These are phyloP conservation scores for Flagelloscypha sp. DNA, from an alignment of 768 basidiomycete species.

Conservation along the genomic window DNA sequence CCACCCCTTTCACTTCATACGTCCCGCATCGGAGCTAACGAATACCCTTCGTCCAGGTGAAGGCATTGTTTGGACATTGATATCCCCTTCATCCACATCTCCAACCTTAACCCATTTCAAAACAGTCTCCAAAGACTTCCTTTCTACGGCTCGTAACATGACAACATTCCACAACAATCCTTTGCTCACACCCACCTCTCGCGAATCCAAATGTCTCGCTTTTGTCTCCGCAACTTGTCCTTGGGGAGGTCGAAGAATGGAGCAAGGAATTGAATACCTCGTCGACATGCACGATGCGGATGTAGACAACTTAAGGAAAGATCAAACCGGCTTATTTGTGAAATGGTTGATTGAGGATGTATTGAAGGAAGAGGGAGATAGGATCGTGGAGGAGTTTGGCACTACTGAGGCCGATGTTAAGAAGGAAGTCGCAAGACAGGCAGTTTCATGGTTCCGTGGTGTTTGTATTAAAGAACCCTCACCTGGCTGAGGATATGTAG, in stretches of 20 bases:
- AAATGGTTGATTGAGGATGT: constrained; percentile 14
- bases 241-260: constrained; percentile 9
- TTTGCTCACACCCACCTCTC: constrained; percentile 9
- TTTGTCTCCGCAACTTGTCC: background rate
- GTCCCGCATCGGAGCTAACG: no score
- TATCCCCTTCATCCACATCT: no score
- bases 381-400: constrained; percentile 13
- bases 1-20: background rate
- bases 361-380: constrained; percentile 15
- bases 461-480: no score
- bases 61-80: constrained; percentile 14
- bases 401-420: constrained; percentile 11
- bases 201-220: constrained; percentile 5
- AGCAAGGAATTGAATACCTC: constrained; percentile 16
- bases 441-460: constrained; percentile 12
- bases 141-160: no score
- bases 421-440: constrained; percentile 8
- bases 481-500: no score
- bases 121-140: no score
- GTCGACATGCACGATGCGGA: no score
- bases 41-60: constrained; percentile 3
- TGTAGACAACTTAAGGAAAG: no score
- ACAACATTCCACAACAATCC: constrained; percentile 17
- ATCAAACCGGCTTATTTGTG: constrained; percentile 13
- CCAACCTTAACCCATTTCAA: no score